Evolutionary conservation across 75 land plant species (phyloP).

Genomic region (Gnetum montanum): DNA sequence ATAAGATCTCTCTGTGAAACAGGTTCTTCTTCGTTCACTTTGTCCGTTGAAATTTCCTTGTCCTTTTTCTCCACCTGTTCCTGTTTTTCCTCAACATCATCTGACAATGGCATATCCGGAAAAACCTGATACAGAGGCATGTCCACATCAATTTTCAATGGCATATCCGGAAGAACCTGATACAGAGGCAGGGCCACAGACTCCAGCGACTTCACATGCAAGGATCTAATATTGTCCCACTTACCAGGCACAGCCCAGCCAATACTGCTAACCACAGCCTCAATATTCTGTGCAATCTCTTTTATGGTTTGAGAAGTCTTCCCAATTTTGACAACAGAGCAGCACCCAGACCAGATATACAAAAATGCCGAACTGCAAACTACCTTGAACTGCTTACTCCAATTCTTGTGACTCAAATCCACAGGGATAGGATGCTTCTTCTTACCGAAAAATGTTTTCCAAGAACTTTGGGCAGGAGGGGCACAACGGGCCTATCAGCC

Average conservation of each 20-base stretch:
- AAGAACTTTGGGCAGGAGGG: constrained; percentile 43
- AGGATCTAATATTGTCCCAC: constrained; percentile 56
- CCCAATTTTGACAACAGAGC: constrained; percentile 53
- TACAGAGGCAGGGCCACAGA: constrained; percentile 77
- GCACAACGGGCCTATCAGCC: constrained; percentile 49
- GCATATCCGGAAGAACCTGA: constrained; percentile 45
- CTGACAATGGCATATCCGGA: constrained; percentile 32
- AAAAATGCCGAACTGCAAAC: constrained; percentile 50
- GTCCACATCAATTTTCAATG: constrained; percentile 17
- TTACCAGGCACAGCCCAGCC: constrained; percentile 48
- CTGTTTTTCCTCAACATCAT: constrained; percentile 10
- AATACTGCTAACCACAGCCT: constrained; percentile 52
- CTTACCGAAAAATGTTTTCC: constrained; percentile 71
- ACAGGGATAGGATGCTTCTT: constrained; percentile 76
- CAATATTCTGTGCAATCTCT: constrained; percentile 63
- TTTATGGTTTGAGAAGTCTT: constrained; percentile 37
- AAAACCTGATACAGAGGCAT: constrained; percentile 69
- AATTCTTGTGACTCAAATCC: constrained; percentile 37
- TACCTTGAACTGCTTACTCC: constrained; percentile 56
- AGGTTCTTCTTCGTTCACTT: constrained; percentile 1
- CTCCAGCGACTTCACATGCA: constrained; percentile 65
- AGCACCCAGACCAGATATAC: constrained; percentile 56
- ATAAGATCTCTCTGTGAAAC: no score
- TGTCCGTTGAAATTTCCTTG: not conserved
- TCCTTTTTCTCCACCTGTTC: not conserved